Percentiles rank a stretch among this genome's conserved stretches.
Evolutionary conservation across 2,329 filamentous ascomycete genomes (phyloP).

Genomic region (Penicillium sp.): DNA sequence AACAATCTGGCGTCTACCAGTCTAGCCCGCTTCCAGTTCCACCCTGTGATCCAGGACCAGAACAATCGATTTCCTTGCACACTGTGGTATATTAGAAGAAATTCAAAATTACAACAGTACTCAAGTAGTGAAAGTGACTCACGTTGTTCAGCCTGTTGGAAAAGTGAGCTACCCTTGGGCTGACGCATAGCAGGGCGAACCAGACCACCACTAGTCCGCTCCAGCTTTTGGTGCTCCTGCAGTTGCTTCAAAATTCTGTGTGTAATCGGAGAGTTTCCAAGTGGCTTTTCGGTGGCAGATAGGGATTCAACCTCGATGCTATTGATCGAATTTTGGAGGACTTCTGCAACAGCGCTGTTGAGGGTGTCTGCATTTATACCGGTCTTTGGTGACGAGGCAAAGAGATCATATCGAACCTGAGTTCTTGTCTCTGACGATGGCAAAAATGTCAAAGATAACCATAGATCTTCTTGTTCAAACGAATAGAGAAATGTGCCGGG

Average conservation of each 20-base stretch:
- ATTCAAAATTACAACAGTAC: background rate
- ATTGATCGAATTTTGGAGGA: background rate
- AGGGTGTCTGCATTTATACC: background rate
- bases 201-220: slow-evolving; percentile 19
- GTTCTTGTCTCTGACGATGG: slow-evolving; percentile 28
- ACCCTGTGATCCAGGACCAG: slow-evolving; percentile 5
- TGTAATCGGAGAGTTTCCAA: background rate
- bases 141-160: slow-evolving; percentile 32
- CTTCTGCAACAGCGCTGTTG: background rate
- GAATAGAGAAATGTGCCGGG: slow-evolving; percentile 26
- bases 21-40: slow-evolving; percentile 9
- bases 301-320: slow-evolving; percentile 20
- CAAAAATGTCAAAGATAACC: slow-evolving; percentile 28
- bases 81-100: slow-evolving; percentile 12
- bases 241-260: slow-evolving; percentile 19
- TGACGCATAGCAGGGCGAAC: slow-evolving; percentile 29
- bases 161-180: slow-evolving; percentile 24
- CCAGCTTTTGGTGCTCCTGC: slow-evolving; percentile 24
- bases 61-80: slow-evolving; percentile 23
- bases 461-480: slow-evolving; percentile 18
- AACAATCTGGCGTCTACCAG: slow-evolving; percentile 11
- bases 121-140: background rate
- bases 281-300: background rate
- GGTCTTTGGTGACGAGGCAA: slow-evolving; percentile 4
- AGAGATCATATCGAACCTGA: slow-evolving; percentile 34